These are phyloP conservation scores for Talaromyces funiculosus DNA, from an alignment of 2,329 filamentous ascomycete genomes.

Conservation along the genomic window DNA sequence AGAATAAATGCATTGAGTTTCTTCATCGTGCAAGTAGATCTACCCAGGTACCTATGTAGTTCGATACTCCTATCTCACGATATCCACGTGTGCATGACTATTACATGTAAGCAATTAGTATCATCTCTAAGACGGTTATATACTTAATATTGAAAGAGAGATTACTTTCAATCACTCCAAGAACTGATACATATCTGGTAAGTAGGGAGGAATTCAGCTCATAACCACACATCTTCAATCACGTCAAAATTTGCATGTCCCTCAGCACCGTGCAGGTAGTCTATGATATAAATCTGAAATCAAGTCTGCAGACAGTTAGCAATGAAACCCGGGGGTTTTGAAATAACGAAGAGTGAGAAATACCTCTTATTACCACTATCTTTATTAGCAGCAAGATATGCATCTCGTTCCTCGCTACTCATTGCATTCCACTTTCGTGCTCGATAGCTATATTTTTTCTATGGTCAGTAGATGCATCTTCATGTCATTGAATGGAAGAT, in stretches of 20 bases:
- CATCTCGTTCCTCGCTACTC: constrained; percentile 33
- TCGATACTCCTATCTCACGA: not conserved
- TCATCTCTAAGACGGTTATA: not conserved
- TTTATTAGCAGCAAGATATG: constrained; percentile 35
- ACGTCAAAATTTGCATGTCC: too few species aligned
- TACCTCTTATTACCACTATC: constrained; percentile 41
- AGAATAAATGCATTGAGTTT: not conserved
- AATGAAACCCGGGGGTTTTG: not conserved
- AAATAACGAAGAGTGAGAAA: not conserved
- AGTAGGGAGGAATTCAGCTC: too few species aligned
- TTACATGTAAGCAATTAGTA: not conserved
- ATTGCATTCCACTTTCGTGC: constrained; percentile 36
- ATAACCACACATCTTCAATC: too few species aligned
- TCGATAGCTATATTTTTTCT: constrained; percentile 22
- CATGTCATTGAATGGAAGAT: not conserved
- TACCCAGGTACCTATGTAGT: not conserved
- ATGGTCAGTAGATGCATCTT: not conserved
- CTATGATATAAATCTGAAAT: constrained; percentile 31
- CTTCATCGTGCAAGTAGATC: not conserved
- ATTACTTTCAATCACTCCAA: too few species aligned
- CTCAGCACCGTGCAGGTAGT: too few species aligned
- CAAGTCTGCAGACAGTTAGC: constrained; percentile 23
- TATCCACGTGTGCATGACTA: too few species aligned
- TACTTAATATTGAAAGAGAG: too few species aligned
- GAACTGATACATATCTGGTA: too few species aligned